Base-by-base conservation (phyloP, 1,284 basidiomycete species). In the Microbotryum violaceum region DNA sequence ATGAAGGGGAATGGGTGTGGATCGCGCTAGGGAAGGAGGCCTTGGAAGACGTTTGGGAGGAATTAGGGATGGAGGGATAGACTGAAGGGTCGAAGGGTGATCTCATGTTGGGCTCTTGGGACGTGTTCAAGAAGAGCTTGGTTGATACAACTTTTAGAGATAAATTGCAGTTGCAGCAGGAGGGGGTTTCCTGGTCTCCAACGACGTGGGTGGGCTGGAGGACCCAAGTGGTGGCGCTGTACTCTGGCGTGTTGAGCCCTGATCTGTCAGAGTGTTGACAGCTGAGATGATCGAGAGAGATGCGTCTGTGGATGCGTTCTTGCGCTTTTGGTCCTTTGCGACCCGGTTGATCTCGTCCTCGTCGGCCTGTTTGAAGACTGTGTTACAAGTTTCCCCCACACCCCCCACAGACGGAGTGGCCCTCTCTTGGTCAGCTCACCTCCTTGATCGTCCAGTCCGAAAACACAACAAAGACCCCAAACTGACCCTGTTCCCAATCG, bases 21-120 rank as follows among this genome's bases (percentile, higher is more conserved):
- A 86, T 93, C 69, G 88, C 88, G 1, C 73, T 93, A 66, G 79
- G 86, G 62, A 85, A 85, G 72, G 86, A 88, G 12, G 76, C 75
- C 6, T 59, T 81, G 29, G 72, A 73, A 64, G 71, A 76, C 49
- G 72, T 78, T 8, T 54, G 70, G 23, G 61, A 73, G 25, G 80
- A 80, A 61, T 83, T 85, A 80, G 59, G 62, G 10, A 54, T 63
- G 14, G 63, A 65, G 16, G 57, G 62, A 46, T 61, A 56, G 12
- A 18, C 20, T 8, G 51, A 16, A 12, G 48, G 12, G 12, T 14
- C 14, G 48, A 16, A n/a, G 27, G 48, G 20, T n/a, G 48, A 6
- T 14, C 48, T 49, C 20, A 14, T 49, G 21, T 23, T 14, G 48
- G 7, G 48, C 12, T 21, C 21, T 33, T 53, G 51, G 12, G 25